Evolutionary conservation across 257 asterid species (phyloP).

Genomic region (Lithospermum erythrorhizon): DNA sequence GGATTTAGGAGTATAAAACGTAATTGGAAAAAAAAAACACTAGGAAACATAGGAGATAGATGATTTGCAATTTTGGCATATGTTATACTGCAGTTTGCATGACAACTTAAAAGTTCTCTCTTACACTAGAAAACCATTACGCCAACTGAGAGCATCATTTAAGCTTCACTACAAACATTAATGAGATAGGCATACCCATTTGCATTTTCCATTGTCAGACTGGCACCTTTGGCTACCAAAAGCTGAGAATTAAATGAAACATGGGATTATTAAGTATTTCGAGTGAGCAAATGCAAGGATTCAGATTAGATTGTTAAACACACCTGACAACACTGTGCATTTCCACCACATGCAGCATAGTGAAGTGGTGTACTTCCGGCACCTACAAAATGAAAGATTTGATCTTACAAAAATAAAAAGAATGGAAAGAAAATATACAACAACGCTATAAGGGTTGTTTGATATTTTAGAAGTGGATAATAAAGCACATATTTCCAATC

Average conservation of each 20-base stretch:
- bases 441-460: background rate
- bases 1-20: no score
- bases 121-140: no score
- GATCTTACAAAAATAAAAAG: background rate
- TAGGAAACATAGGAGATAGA: background rate
- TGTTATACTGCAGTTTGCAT: no score
- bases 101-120: no score
- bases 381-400: conserved; percentile 24
- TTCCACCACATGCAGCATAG: conserved; percentile 85
- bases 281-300: background rate
- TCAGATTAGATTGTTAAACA: background rate
- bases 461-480: no score
- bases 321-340: conserved; percentile 79
- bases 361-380: conserved; percentile 86
- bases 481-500: no score
- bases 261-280: background rate
- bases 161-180: background rate
- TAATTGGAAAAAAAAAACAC: no score
- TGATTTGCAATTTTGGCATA: no score
- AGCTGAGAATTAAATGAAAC: conserved; percentile 21
- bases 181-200: conserved; percentile 40
- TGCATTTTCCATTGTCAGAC: conserved; percentile 61
- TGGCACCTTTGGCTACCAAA: conserved; percentile 66
- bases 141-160: no score
- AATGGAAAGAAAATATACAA: background rate